Conservation (phyloP, 2,329 filamentous ascomycete species). For the Neonectria punicea region DNA sequence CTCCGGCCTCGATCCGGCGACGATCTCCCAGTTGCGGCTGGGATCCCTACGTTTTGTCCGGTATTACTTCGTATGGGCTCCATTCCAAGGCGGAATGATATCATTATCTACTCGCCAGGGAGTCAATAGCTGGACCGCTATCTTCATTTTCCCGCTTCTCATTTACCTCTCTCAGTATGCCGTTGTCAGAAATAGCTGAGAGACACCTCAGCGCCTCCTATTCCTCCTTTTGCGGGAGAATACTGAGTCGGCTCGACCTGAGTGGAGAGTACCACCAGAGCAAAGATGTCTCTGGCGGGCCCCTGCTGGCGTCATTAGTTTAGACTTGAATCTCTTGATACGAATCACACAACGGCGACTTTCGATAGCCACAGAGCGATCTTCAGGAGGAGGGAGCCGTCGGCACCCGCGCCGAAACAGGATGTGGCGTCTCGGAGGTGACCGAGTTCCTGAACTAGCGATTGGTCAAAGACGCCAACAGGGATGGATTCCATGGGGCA, state of each 20-base stretch:
- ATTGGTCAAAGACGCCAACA: neutral
- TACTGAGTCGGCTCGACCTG: neutral
- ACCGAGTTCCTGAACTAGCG: conserved; percentile 12
- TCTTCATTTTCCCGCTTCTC: conserved; percentile 36
- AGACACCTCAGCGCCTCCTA: conserved; percentile 5
- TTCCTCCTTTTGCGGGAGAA: conserved; percentile 37
- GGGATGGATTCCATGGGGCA: neutral
- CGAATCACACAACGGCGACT: conserved; percentile 19
- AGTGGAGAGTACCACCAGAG: conserved; percentile 20
- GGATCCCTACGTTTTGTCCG: conserved; percentile 19
- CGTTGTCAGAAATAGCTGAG: conserved; percentile 10
- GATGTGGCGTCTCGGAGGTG: conserved; percentile 26
- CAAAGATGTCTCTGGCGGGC: neutral
- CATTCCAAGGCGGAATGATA: conserved; percentile 23
- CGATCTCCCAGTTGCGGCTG: conserved; percentile 33
- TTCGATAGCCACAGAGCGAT: conserved; percentile 31
- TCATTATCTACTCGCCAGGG: conserved; percentile 31
- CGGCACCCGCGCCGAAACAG: conserved; percentile 31
- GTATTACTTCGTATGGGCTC: conserved; percentile 27
- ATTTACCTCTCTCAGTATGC: conserved; percentile 2
- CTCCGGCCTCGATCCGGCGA: conserved; percentile 22
- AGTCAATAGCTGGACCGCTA: conserved; percentile 27
- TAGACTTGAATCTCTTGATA: conserved; percentile 28
- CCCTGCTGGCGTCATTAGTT: conserved; percentile 9
- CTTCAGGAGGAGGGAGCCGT: conserved; percentile 40